phyloP scores from a whole-genome alignment of 805 yeast genomes.

The Saturnispora besseyi region DNA sequence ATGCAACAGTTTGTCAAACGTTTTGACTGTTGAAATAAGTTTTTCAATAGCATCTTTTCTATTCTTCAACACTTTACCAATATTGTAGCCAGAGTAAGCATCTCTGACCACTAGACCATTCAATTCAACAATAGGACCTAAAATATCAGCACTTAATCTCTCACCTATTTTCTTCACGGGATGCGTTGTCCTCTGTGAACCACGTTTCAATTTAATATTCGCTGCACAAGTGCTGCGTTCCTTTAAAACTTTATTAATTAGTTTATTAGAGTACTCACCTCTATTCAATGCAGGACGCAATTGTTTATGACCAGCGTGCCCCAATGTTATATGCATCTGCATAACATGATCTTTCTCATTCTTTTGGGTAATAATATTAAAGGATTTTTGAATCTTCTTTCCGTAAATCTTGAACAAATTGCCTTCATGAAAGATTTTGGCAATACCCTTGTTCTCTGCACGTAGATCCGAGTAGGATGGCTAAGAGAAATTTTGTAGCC shows the following conservation, averaged over 20 bases:
- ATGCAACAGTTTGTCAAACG: neutral
- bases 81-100: neutral
- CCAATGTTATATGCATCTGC: neutral
- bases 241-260: neutral
- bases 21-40: neutral
- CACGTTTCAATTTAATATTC: neutral
- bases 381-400: neutral
- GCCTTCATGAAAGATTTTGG: neutral
- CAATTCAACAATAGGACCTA: neutral
- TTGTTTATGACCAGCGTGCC: neutral
- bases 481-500: no score
- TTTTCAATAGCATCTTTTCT: neutral
- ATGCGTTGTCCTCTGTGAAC: neutral
- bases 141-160: neutral
- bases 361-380: neutral
- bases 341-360: neutral
- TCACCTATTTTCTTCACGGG: neutral
- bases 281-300: neutral
- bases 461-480: no score
- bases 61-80: neutral
- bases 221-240: neutral
- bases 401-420: neutral
- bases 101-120: neutral
- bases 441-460: neutral
- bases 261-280: constrained; percentile 1